Evolutionary conservation across 306 rosid species (phyloP), one percentile per base, ranked within the genome.

Genomic region (Geum urbanum): DNA sequence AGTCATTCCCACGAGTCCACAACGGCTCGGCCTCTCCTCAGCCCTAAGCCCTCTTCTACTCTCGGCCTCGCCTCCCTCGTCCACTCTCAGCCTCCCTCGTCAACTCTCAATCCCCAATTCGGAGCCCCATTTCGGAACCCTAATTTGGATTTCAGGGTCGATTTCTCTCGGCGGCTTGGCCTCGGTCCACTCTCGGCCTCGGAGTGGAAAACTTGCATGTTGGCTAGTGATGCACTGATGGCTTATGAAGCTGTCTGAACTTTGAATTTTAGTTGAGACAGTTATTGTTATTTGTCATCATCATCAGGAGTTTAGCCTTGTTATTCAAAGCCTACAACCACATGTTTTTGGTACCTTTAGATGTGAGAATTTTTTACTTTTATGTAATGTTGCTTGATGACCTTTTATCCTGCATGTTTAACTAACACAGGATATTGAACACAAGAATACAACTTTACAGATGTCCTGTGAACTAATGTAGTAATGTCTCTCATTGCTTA

Each of bases 221-320:
- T n/a, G n/a, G n/a, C n/a, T n/a, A n/a, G n/a, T n/a, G n/a, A n/a
- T n/a, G n/a, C n/a, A n/a, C n/a, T n/a, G n/a, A n/a, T n/a, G n/a
- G n/a, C n/a, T n/a, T n/a, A n/a, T n/a, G n/a, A 86, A 82, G 97
- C 77, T 76, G 22, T 67, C 78, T 61, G 22, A 67, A 63, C 82
- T 65, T 37, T 16, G 22, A 56, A 56, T 69, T 39, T 39, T 35
- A 49, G 37, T 77, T 7, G 47, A 60, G 16, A 35, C 20, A 61
- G 40, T 49, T 15, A 39, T 44, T 12, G 12, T 46, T 37, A 6
- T 10, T 49, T 48, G 12, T 72, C 16, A 0, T 49, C 62, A 18
- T 39, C 37, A 39, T 16, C 37, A 32, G 37, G 32, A 51, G 35
- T 49, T 8, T 16, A 9, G 32, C 32, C 14, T 16, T 51, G 56